phyloP scores from a whole-genome alignment of 2,329 filamentous ascomycete genomes.

The Monosporascus sp. region DNA sequence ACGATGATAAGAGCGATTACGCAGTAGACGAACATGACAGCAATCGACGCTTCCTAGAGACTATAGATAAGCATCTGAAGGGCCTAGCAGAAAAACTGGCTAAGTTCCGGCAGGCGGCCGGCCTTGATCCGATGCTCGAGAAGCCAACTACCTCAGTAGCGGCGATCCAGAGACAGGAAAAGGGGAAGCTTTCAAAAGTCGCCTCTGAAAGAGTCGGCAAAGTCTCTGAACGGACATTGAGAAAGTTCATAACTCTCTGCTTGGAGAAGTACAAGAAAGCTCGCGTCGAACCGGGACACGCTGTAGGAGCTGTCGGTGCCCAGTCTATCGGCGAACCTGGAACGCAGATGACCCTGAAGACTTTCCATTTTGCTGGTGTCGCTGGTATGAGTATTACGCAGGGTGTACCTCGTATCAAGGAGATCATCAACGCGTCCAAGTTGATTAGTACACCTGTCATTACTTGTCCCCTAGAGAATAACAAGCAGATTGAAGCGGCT shows the following conservation, averaged over 20 bases:
- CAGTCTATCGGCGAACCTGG: slow-evolving; percentile 98
- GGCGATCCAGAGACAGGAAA: slow-evolving; percentile 25
- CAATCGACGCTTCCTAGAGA: slow-evolving; percentile 73
- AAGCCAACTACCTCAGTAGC: slow-evolving; percentile 16
- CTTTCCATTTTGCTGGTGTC: slow-evolving; percentile 99
- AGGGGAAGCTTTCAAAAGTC: slow-evolving; percentile 11
- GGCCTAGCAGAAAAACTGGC: slow-evolving; percentile 57
- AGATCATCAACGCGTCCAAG: slow-evolving; percentile 98
- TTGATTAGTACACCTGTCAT: slow-evolving; percentile 93
- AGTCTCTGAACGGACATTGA: slow-evolving; percentile 68
- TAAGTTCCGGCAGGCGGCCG: slow-evolving; percentile 44
- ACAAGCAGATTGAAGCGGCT: slow-evolving; percentile 70
- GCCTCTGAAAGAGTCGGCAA: slow-evolving; percentile 70
- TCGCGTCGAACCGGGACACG: slow-evolving; percentile 88
- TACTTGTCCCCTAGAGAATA: slow-evolving; percentile 75
- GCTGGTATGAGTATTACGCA: slow-evolving; percentile 99
- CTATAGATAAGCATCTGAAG: slow-evolving; percentile 67
- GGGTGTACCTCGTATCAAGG: slow-evolving; percentile 98
- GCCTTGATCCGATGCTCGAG: slow-evolving; percentile 37
- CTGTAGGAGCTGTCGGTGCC: slow-evolving; percentile 91
- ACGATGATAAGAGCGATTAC: slow-evolving; percentile 63
- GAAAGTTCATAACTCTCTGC: slow-evolving; percentile 73
- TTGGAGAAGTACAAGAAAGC: slow-evolving; percentile 87
- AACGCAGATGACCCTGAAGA: slow-evolving; percentile 98
- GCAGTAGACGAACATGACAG: slow-evolving; percentile 76